phyloP scores from a whole-genome alignment of 192 early-diverging fungal species.

The Neocallimastix lanati region DNA sequence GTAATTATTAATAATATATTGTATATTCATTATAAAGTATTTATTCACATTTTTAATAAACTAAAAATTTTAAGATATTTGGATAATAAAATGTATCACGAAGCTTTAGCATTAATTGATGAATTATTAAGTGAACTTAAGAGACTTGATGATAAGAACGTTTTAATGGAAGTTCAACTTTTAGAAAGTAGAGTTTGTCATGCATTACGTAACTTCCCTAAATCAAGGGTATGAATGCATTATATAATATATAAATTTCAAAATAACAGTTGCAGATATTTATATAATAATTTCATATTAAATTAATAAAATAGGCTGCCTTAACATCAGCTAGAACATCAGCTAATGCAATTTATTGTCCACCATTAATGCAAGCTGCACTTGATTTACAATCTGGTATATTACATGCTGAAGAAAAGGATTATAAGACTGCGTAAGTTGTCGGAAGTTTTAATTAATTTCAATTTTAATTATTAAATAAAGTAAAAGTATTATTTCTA shows the following conservation, averaged over 20 bases:
- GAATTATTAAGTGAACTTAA: conserved; percentile 89
- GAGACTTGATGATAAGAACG: conserved; percentile 95
- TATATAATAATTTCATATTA: no score
- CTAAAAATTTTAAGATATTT: no score
- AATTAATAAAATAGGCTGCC: conserved; percentile 57
- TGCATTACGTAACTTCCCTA: conserved; percentile 79
- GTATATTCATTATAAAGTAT: no score
- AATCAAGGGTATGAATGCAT: conserved; percentile 43
- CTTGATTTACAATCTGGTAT: conserved; percentile 97
- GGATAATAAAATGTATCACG: conserved; percentile 88
- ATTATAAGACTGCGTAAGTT: conserved; percentile 88
- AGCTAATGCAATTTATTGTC: conserved; percentile 95
- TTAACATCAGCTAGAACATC: conserved; percentile 88
- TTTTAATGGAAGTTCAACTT: conserved; percentile 90
- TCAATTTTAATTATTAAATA: no score
- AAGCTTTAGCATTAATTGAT: conserved; percentile 65
- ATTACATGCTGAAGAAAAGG: conserved; percentile 94
- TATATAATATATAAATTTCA: background rate
- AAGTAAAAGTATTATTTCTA: no score
- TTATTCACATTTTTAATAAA: no score
- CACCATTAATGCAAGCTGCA: conserved; percentile 84
- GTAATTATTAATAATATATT: conserved; percentile 12
- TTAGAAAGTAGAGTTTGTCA: conserved; percentile 88
- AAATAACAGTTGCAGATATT: no score
- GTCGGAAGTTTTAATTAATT: no score